A percentile compares a stretch with the other conserved stretches of the same genome.
Conservation (phyloP, 352 stramenopile genomes). For the Phytophthora ramorum region DNA sequence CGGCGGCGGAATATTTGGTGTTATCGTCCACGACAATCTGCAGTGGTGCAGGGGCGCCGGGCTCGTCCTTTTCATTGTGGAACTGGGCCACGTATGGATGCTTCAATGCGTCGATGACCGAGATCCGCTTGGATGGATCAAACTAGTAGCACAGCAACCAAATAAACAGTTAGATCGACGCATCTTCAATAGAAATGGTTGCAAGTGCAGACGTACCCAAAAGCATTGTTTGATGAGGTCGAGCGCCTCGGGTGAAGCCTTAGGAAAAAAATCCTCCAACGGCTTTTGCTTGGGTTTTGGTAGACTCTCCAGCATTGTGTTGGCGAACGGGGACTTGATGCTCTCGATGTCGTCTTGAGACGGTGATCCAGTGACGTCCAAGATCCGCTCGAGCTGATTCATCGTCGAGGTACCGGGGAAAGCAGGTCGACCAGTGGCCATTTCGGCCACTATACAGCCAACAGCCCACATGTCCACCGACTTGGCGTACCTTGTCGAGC, state of each 20-base stretch:
- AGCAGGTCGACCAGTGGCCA: constrained; percentile 91
- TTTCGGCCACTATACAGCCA: constrained; percentile 95
- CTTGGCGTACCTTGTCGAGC: constrained; percentile 93
- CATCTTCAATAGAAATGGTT: neutral
- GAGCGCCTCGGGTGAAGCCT: constrained; percentile 85
- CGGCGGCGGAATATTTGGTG: constrained; percentile 93
- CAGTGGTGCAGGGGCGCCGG: constrained; percentile 63
- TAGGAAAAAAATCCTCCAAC: constrained; percentile 90
- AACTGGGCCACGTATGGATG: constrained; percentile 96
- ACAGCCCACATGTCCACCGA: constrained; percentile 95
- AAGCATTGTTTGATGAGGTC: constrained; percentile 92
- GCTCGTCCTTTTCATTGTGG: constrained; percentile 95
- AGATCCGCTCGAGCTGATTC: constrained; percentile 97
- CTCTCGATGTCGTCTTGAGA: constrained; percentile 90
- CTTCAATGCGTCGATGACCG: constrained; percentile 87
- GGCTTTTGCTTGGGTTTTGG: constrained; percentile 73
- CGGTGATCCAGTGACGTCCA: constrained; percentile 93
- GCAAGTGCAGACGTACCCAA: constrained; percentile 48
- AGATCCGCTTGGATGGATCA: constrained; percentile 92
- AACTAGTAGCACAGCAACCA: constrained; percentile 65
- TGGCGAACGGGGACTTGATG: constrained; percentile 93
- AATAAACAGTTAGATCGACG: constrained; percentile 4
- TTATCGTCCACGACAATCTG: constrained; percentile 95
- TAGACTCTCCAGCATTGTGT: constrained; percentile 94
- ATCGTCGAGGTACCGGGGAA: constrained; percentile 96